Evolutionary conservation across 1,284 basidiomycete genomes (phyloP).

Genomic region (Rhizopogon hawkerae): DNA sequence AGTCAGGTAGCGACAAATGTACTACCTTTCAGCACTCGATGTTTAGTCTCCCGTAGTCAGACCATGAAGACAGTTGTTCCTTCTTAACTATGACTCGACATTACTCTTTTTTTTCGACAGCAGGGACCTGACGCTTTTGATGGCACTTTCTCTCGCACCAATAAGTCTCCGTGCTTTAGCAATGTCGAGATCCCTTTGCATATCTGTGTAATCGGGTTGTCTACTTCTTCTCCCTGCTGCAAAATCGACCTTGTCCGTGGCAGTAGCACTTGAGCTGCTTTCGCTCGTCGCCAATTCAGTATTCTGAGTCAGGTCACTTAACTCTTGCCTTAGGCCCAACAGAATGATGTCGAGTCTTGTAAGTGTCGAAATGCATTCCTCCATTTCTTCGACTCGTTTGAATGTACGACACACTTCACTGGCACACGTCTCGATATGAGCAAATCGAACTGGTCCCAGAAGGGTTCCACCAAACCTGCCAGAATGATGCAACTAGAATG

Average conservation of each 20-base stretch:
- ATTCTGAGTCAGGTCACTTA: constrained; percentile 25
- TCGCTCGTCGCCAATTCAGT: neutral
- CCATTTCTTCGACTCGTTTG: constrained; percentile 56
- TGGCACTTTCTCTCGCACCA: constrained; percentile 32
- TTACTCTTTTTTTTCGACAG: constrained; percentile 11
- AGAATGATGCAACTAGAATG: neutral
- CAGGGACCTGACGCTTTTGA: constrained; percentile 21
- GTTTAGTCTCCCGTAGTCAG: too few relatives aligned
- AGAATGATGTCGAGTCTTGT: constrained; percentile 55
- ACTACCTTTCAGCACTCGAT: neutral
- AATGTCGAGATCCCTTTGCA: constrained; percentile 34
- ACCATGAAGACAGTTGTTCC: too few relatives aligned
- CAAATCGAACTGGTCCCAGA: constrained; percentile 62
- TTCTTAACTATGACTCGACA: neutral
- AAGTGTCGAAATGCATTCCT: constrained; percentile 50
- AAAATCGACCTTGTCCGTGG: neutral
- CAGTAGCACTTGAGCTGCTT: neutral
- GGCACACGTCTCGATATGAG: constrained; percentile 69
- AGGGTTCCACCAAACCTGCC: constrained; percentile 73
- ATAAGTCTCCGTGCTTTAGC: constrained; percentile 40
- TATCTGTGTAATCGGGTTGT: constrained; percentile 31
- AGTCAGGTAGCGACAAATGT: too few relatives aligned
- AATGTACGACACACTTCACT: constrained; percentile 63
- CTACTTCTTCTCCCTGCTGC: constrained; percentile 7
- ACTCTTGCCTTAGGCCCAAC: constrained; percentile 42